Base-by-base conservation (phyloP, 352 stramenopile genomes). In the Phytophthora sp. region DNA sequence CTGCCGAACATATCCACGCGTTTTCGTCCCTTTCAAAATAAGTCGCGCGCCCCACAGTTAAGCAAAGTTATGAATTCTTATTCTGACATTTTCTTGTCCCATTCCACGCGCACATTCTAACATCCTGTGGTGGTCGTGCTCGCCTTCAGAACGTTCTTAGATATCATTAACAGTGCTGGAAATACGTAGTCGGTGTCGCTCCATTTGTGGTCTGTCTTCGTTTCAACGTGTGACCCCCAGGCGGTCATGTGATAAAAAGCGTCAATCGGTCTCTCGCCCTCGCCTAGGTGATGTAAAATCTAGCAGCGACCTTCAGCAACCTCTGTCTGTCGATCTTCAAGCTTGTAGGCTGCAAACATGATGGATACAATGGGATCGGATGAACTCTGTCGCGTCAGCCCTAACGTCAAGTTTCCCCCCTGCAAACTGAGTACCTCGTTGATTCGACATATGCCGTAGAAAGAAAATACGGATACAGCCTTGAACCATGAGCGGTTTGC, bases 11-110 rank as follows among this genome's bases (percentile, higher is more conserved):
- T n/a, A n/a, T n/a, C n/a, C 4, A 5, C 12, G n/a, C n/a, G n/a
- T n/a, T n/a, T n/a, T n/a, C n/a, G n/a, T 11, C 46, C 57, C 27
- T 58, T 66, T 16, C 27, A 18, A 53, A 58, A 52, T 4, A 57
- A 46, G n/a, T 65, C 24, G 4, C 35, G 57, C 3, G 52, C 57
- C 1, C n/a, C 20, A 18, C 57, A 66, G 15, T 64, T 64, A 6
- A 64, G 45, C 6, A 64, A 33, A 0, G 35, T 64, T 13, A 64
- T 44, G 16, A 53, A 57, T 1, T 18, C 35, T 20, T 65, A 26
- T 20, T 65, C 36, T 15, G 45, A 53, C 46, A 57, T 64, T 18
- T 64, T 57, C 9, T 64, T 64, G 16, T 36, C 57, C 35, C 57
- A 64, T 27, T 64, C 33, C 2, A 64, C 31, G 11, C 46, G 57